Evolutionary conservation across 2,329 filamentous ascomycete species (phyloP).

Genomic region (Escovopsis sp.): DNA sequence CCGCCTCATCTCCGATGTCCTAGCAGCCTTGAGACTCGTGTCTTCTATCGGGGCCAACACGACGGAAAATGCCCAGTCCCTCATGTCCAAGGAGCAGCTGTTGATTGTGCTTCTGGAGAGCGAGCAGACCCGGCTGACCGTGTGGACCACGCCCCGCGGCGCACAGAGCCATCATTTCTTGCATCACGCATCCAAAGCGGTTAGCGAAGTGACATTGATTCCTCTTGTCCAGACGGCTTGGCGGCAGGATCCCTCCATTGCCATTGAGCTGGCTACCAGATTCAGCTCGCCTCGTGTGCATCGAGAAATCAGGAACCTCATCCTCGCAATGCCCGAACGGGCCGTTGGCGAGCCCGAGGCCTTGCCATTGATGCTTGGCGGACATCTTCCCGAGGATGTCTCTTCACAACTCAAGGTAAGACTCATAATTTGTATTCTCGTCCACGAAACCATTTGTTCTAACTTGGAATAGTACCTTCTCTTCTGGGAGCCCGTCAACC

Average conservation of each 20-base stretch:
- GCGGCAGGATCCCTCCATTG: conserved; percentile 70
- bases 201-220: conserved; percentile 33
- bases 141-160: conserved; percentile 78
- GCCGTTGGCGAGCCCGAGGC: conserved; percentile 71
- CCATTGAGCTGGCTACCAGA: conserved; percentile 68
- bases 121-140: conserved; percentile 67
- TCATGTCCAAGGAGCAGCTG: conserved; percentile 72
- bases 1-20: conserved; percentile 63
- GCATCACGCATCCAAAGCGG: conserved; percentile 26
- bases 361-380: conserved; percentile 66
- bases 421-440: not conserved
- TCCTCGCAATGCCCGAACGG: conserved; percentile 73
- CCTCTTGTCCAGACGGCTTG: conserved; percentile 70
- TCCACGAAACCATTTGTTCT: conserved; percentile 4
- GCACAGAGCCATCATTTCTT: conserved; percentile 30
- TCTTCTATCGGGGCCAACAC: conserved; percentile 41
- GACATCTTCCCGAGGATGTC: conserved; percentile 62
- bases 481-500: conserved; percentile 87
- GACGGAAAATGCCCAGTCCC: conserved; percentile 43
- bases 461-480: conserved; percentile 53
- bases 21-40: conserved; percentile 49
- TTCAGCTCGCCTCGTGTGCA: conserved; percentile 63
- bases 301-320: conserved; percentile 61
- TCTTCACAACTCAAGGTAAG: conserved; percentile 63
- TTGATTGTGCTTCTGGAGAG: conserved; percentile 67